These are phyloP conservation scores for Tetracentron sinense DNA, from an alignment of 164 flowering plant genomes.

Conservation along the genomic window DNA sequence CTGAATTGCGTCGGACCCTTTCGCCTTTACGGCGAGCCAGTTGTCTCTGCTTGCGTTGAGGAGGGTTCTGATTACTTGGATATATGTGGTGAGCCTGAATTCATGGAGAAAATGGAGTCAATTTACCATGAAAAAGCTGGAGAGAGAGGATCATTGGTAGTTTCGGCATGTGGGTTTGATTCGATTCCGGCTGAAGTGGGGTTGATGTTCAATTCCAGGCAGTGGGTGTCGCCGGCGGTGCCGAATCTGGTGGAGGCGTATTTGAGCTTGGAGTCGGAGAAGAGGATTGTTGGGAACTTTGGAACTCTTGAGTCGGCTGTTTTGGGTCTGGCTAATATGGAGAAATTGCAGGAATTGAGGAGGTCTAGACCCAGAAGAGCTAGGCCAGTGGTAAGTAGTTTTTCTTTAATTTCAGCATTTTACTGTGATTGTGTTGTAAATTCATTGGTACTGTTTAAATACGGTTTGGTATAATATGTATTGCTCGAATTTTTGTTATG, in stretches of 20 bases:
- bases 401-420: neutral
- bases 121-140: slow-evolving; percentile 48
- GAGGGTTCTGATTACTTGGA: slow-evolving; percentile 70
- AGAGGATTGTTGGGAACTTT: slow-evolving; percentile 62
- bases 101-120: slow-evolving; percentile 78
- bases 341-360: slow-evolving; percentile 47
- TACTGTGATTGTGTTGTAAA: neutral
- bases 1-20: slow-evolving; percentile 87
- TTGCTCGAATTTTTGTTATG: too few species aligned
- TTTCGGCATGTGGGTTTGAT: slow-evolving; percentile 85
- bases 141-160: slow-evolving; percentile 51
- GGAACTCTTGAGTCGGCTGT: slow-evolving; percentile 79
- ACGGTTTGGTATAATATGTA: too few species aligned
- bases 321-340: slow-evolving; percentile 61
- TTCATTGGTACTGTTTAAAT: too few species aligned
- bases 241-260: slow-evolving; percentile 66
- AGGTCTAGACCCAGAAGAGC: slow-evolving; percentile 55
- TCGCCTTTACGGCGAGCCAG: slow-evolving; percentile 70
- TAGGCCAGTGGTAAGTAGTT: slow-evolving; percentile 44
- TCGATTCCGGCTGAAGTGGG: slow-evolving; percentile 84
- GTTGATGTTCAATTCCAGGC: slow-evolving; percentile 57
- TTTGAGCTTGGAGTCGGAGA: slow-evolving; percentile 65
- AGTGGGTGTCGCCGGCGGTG: slow-evolving; percentile 47
- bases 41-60: slow-evolving; percentile 63
- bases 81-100: slow-evolving; percentile 85